Evolutionary conservation across 1,284 basidiomycete genomes (phyloP).

Genomic region (Heliocybe sulcata): DNA sequence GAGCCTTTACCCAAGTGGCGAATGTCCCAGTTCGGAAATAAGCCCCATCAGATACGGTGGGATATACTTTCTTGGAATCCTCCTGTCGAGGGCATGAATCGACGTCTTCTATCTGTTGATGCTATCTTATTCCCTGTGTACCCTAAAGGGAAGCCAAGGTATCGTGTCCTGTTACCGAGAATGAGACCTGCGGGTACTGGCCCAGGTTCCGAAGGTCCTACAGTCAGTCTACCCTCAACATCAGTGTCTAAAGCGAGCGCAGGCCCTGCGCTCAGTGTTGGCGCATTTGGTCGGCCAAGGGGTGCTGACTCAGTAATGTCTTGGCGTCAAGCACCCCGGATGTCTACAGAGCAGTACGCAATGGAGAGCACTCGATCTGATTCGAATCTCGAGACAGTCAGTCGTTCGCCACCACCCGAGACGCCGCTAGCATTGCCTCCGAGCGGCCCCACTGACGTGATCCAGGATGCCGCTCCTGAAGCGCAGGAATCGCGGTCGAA

Average conservation of each 20-base stretch:
- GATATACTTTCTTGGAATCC: slow-evolving; percentile 75
- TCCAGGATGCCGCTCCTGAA: slow-evolving; percentile 4
- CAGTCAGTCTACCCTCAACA: slow-evolving; percentile 37
- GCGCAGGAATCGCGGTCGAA: slow-evolving; percentile 17
- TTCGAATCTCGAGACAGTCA: slow-evolving; percentile 37
- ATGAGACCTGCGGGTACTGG: slow-evolving; percentile 3
- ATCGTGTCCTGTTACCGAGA: slow-evolving; percentile 49
- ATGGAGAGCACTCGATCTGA: slow-evolving; percentile 6
- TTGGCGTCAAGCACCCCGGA: slow-evolving; percentile 41
- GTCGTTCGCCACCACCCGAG: slow-evolving; percentile 56
- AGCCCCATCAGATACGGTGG: slow-evolving; percentile 36
- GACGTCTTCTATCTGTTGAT: slow-evolving; percentile 58
- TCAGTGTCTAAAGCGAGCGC: background rate
- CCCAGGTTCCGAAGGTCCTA: slow-evolving; percentile 18
- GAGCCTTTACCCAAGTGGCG: slow-evolving; percentile 42
- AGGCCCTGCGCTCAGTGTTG: slow-evolving; percentile 14
- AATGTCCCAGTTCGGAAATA: slow-evolving; percentile 30
- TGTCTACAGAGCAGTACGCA: background rate
- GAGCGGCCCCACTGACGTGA: background rate
- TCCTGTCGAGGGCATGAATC: slow-evolving; percentile 60
- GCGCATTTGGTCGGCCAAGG: slow-evolving; percentile 41
- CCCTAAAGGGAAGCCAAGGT: slow-evolving; percentile 41
- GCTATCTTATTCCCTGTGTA: slow-evolving; percentile 72
- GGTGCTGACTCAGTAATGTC: slow-evolving; percentile 42
- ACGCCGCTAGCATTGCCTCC: slow-evolving; percentile 5